These are phyloP conservation scores for Brasilioporus rufonigricans DNA, from an alignment of 768 basidiomycete species.

Conservation along the genomic window DNA sequence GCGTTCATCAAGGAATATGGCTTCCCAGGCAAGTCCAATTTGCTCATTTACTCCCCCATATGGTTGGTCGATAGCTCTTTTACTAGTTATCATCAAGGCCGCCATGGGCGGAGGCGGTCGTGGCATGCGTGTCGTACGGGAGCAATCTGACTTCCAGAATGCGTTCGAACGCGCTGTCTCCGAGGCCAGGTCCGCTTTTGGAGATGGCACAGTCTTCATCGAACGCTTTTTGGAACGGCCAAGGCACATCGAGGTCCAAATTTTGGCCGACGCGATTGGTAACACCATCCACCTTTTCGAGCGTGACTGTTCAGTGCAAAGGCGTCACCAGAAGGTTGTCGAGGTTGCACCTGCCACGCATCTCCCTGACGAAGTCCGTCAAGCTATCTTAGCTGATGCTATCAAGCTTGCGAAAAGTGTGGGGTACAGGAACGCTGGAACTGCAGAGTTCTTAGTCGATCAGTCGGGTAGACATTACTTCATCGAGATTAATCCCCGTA, in stretches of 20 bases:
- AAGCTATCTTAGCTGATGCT: conserved; percentile 85
- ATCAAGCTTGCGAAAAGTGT: conserved; percentile 94
- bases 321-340: conserved; percentile 98
- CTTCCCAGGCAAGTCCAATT: conserved; percentile 67
- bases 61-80: conserved; percentile 11
- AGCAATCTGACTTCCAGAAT: conserved; percentile 86
- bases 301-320: conserved; percentile 97
- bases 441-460: conserved; percentile 98
- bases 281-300: conserved; percentile 98
- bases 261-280: conserved; percentile 87
- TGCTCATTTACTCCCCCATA: not conserved
- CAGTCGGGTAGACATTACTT: conserved; percentile 97
- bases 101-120: conserved; percentile 99
- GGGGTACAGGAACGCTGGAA: conserved; percentile 94
- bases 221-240: conserved; percentile 97
- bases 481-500: conserved; percentile 99
- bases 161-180: conserved; percentile 90
- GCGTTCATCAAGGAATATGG: conserved; percentile 94
- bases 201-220: conserved; percentile 98
- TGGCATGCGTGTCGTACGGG: conserved; percentile 98
- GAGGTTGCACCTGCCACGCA: conserved; percentile 97
- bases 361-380: conserved; percentile 85
- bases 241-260: conserved; percentile 95
- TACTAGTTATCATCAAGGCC: conserved; percentile 94
- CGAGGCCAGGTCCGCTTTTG: conserved; percentile 96